Evolutionary conservation across 129 eudicot species (phyloP), one percentile per base, ranked within the genome.

Genomic region (Chrysanthemum lavandulifolium): DNA sequence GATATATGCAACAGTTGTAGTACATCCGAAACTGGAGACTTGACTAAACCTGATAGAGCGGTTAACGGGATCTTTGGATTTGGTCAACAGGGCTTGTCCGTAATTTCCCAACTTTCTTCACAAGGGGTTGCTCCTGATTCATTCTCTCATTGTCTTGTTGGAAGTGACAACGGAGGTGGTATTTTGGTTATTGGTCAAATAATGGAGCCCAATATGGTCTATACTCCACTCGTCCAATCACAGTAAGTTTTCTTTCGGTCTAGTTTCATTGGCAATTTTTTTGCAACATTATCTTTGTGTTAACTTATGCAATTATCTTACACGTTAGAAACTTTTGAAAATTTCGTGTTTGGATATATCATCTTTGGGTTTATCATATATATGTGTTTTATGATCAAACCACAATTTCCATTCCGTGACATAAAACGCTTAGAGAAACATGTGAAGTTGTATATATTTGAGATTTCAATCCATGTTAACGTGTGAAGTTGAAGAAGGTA

Each of bases 51-150:
- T 1, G 97, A 95, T 73, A 81, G 97, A 83, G 97, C 99, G 12
- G 96, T 90, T 82, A 96, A 91, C 75, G 99, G 99, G 54, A 91
- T 95, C 16, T 88, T 95, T 82, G 99, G 99, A 23, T 91, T 95
- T 65, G 99, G 99, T 52, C 99, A 95, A 83, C 92, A 90, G 74
- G 88, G 96, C 53, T 82, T 90, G 82, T 95, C 99, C 1, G 80
- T 95, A 43, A 79, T 95, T 75, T 85, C 99, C 5, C 99, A 95
- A 76, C 93, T 95, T 73, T 80, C 94, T 68, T 84, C 97, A 19
- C 97, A 88, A 80, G 91, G 94, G 67, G 18, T 86, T n/a, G 73
- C 89, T n/a, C 88, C 97, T 27, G 80, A 87, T 65, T 73, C 86
- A 14, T 95, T 95, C 81, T 90, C 99, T 73, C 99, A 95, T 76